Evolutionary conservation across 148 eudicot species (phyloP).

Genomic region (Gaultheria prostrata): DNA sequence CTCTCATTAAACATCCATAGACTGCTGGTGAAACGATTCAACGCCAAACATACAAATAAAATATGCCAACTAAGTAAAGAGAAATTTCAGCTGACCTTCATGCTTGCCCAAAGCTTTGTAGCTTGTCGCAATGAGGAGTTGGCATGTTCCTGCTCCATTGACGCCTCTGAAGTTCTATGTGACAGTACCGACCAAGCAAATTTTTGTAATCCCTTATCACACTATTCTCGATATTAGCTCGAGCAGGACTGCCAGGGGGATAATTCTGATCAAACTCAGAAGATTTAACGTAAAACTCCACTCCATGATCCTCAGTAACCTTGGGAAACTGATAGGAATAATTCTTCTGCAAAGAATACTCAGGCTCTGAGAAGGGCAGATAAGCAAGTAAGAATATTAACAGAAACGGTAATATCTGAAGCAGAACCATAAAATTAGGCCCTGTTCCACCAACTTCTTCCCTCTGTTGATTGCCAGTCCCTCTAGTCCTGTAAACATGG

Average conservation of each 20-base stretch:
- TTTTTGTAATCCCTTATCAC: slow-evolving; percentile 85
- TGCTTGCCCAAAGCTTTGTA: slow-evolving; percentile 61
- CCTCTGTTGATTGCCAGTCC: slow-evolving; percentile 42
- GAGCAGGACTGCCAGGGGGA: slow-evolving; percentile 67
- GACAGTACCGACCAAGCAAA: slow-evolving; percentile 91
- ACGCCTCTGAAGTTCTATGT: slow-evolving; percentile 91
- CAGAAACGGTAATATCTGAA: slow-evolving; percentile 80
- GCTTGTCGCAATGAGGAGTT: slow-evolving; percentile 89
- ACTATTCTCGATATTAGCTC: slow-evolving; percentile 62
- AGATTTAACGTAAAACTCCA: slow-evolving; percentile 79
- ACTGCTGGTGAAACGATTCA: background rate
- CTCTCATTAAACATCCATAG: background rate
- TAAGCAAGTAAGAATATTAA: slow-evolving; percentile 81
- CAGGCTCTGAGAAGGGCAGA: slow-evolving; percentile 93
- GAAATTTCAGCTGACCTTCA: slow-evolving; percentile 48
- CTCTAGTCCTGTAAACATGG: slow-evolving; percentile 76
- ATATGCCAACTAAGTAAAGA: background rate
- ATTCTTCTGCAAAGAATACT: slow-evolving; percentile 85
- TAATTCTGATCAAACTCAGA: slow-evolving; percentile 68
- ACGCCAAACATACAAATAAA: background rate
- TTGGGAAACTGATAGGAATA: slow-evolving; percentile 68
- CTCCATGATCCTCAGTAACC: slow-evolving; percentile 66
- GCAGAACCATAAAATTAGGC: slow-evolving; percentile 68
- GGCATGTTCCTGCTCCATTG: slow-evolving; percentile 90
- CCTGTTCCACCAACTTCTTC: slow-evolving; percentile 54